Base-by-base conservation (phyloP, 176 grass and related monocot genomes). In the Eremochloa ophiuroides region DNA sequence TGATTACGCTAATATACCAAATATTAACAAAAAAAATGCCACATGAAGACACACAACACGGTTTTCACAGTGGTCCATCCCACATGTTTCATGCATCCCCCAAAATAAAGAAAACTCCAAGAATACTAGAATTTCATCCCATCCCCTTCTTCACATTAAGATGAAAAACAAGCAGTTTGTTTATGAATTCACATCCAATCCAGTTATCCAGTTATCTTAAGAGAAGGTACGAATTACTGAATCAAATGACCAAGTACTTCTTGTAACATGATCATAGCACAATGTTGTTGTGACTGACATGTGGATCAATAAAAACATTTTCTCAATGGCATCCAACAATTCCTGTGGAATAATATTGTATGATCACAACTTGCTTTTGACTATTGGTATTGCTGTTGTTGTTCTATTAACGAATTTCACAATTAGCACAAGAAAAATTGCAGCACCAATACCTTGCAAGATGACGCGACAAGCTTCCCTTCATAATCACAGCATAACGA, bases 401-500 rank as follows among this genome's bases (percentile, higher is more conserved):
- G 7, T 29, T 71, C 8, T 62, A 64, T 12, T 39, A 20, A 75
- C 15, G 2, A 73, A 47, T 40, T 73, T 74, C 29, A 66, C 10
- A 48, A 35, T 83, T 33, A 42, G 26, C 10, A 41, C 73, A 83
- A 73, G 6, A 79, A 34, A 56, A 42, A 40, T 74, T 48, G 73
- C 74, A 80, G 17, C 28, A 22, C 37, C 58, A 44, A 74, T 93
- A 99, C 93, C 96, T 99, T 99, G 91, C 96, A 99, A 69, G 96
- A 95, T 27, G 96, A 99, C 34, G 96, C 91, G 37, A 99, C 85
- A 17, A 99, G 73, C 46, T 90, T 93, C 22, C 91, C 96, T 73
- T 87, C 80, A 87, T 93, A 85, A 84, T 95, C 89, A 39, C 91
- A 95, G 78, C 91, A 99, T 37, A 99, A 53, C 10, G 89, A 89